Conservation (phyloP, 2,329 filamentous ascomycete genomes). For the Magnaporthiopsis incrustans region DNA sequence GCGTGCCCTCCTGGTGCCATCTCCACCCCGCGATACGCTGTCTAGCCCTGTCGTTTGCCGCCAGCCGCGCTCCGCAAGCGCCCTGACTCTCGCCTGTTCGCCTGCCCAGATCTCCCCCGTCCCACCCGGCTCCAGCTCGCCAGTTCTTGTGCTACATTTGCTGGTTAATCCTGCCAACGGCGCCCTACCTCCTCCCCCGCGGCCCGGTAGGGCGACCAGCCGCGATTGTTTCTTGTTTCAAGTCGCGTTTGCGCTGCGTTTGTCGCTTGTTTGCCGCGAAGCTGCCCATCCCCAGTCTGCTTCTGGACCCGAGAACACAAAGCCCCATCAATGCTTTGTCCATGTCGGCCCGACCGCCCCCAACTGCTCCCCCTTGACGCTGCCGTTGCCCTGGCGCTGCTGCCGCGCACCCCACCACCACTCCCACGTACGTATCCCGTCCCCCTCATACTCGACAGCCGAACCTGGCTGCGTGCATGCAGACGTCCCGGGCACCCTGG, state of each 20-base stretch:
- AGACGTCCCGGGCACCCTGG: too few relatives aligned
- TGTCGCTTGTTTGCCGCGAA: conserved; percentile 2
- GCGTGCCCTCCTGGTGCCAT: not conserved
- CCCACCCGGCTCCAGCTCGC: not conserved
- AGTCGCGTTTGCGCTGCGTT: not conserved
- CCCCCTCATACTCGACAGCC: not conserved
- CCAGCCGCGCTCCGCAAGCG: not conserved
- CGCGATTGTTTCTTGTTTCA: conserved; percentile 4
- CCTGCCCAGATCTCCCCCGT: not conserved
- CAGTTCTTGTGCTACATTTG: too few relatives aligned
- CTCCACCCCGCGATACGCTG: conserved; percentile 1
- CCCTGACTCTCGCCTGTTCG: not conserved
- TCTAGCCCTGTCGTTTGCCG: not conserved
- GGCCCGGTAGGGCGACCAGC: not conserved
- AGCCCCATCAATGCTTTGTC: not conserved
- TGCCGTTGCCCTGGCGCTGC: conserved; percentile 1
- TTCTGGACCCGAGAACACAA: not conserved
- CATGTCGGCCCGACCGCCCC: not conserved
- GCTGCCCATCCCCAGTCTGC: not conserved
- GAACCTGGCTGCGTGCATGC: too few relatives aligned
- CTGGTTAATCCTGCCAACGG: not conserved
- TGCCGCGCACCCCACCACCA: not conserved
- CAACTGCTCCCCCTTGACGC: not conserved
- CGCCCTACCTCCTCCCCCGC: not conserved
- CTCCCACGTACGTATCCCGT: not conserved